Percentiles rank a stretch among this genome's conserved stretches.
Conservation (phyloP, 169 alveolate genomes). For the Eimeria tenella region DNA sequence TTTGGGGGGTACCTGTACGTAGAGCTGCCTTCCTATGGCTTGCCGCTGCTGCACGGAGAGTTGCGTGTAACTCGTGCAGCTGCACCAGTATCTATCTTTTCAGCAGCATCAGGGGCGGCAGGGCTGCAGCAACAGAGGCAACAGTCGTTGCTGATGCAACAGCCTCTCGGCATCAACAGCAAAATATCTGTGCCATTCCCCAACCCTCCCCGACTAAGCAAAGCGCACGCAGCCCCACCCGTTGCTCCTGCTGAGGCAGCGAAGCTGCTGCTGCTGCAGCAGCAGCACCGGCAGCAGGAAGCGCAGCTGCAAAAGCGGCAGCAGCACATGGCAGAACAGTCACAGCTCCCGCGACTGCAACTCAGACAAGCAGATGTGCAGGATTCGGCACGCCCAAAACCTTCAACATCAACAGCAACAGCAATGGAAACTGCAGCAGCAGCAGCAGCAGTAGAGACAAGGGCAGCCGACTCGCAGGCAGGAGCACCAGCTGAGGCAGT, state of each 20-base stretch:
- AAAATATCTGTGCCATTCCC: not conserved
- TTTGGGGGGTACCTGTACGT: conserved; percentile 63
- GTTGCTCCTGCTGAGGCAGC: conserved; percentile 39
- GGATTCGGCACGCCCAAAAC: not conserved
- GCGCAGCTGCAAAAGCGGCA: conserved; percentile 46
- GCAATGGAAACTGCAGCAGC: not conserved
- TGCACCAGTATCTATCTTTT: conserved; percentile 1
- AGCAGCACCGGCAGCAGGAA: conserved; percentile 68
- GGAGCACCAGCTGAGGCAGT: not conserved
- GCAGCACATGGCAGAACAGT: conserved; percentile 21
- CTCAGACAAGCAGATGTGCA: not conserved
- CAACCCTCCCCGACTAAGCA: not conserved
- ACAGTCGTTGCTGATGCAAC: conserved; percentile 6
- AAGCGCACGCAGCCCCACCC: not conserved
- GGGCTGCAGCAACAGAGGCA: conserved; percentile 55
- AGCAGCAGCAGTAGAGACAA: not conserved
- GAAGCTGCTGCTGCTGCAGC: conserved; percentile 50
- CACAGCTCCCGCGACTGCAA: conserved; percentile 10
- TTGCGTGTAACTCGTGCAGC: not conserved
- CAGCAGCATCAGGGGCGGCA: conserved; percentile 2
- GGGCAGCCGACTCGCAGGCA: not conserved
- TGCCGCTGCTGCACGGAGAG: conserved; percentile 70
- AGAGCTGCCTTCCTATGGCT: conserved; percentile 62
- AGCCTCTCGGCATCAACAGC: conserved; percentile 8
- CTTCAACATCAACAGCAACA: not conserved